Evolutionary conservation across 306 rosid genomes (phyloP).

Genomic region (Sophora flavescens): DNA sequence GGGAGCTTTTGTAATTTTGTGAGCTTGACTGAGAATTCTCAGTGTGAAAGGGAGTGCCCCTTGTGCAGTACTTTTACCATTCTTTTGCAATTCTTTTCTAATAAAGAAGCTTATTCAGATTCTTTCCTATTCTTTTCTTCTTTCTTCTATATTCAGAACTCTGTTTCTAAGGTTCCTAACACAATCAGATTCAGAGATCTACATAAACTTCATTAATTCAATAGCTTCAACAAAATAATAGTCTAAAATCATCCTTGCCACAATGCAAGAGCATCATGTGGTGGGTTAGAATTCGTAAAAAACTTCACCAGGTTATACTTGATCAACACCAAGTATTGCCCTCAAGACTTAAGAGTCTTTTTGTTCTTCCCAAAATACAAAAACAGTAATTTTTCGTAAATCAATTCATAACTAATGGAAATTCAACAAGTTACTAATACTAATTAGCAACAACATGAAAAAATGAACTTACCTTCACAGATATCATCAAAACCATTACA

Average conservation of each 20-base stretch:
- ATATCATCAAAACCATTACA: slow-evolving; percentile 78
- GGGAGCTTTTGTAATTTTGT: too few relatives aligned
- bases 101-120: too few relatives aligned
- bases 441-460: slow-evolving; percentile 3
- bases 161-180: too few relatives aligned
- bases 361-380: slow-evolving; percentile 6
- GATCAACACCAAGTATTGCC: slow-evolving; percentile 22
- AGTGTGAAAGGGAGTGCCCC: too few relatives aligned
- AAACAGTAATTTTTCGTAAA: neutral
- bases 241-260: slow-evolving; percentile 30
- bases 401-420: neutral
- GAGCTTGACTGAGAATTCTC: too few relatives aligned
- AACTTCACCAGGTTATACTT: slow-evolving; percentile 9
- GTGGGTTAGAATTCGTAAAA: slow-evolving; percentile 19
- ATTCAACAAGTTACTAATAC: slow-evolving; percentile 27
- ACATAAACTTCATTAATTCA: slow-evolving; percentile 14
- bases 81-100: too few relatives aligned
- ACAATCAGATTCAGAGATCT: slow-evolving; percentile 3
- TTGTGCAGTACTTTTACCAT: too few relatives aligned
- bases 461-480: slow-evolving; percentile 70
- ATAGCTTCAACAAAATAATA: slow-evolving; percentile 25
- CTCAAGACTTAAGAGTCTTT: slow-evolving; percentile 35
- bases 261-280: slow-evolving; percentile 34
- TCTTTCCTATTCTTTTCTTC: too few relatives aligned
- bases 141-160: too few relatives aligned